A percentile compares a stretch with the other conserved stretches of the same genome.
These are phyloP conservation scores for Colletotrichum sp. DNA, from an alignment of 2,329 filamentous ascomycete genomes.

Conservation along the genomic window DNA sequence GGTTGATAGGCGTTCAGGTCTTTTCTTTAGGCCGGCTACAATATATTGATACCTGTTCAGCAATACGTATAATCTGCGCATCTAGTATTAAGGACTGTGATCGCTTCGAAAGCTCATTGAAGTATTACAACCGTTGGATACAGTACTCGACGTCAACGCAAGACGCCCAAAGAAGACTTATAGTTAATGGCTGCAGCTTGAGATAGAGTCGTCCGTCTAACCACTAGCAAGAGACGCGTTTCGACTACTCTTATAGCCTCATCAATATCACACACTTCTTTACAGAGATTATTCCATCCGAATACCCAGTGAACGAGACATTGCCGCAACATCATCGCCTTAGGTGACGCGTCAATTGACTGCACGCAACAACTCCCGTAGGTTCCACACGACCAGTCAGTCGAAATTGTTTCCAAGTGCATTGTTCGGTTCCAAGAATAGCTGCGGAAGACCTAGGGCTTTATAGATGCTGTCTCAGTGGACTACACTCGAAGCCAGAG, in stretches of 20 bases:
- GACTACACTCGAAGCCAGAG: no score
- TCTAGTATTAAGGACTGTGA: neutral
- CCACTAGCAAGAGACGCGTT: neutral
- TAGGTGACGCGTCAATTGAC: neutral
- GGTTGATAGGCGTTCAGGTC: neutral
- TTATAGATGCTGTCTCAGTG: neutral
- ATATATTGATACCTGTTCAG: neutral
- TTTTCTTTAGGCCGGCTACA: neutral
- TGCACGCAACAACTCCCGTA: neutral
- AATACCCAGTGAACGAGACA: neutral
- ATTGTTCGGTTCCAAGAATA: neutral
- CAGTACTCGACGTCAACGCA: neutral
- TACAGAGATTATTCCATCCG: neutral
- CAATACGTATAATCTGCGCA: neutral
- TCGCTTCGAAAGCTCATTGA: neutral
- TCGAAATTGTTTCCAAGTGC: neutral
- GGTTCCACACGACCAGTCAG: neutral
- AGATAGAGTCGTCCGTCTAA: neutral
- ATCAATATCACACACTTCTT: neutral
- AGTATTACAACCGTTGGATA: fast-evolving
- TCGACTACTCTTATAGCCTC: neutral
- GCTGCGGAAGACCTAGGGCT: neutral
- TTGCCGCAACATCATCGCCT: neutral
- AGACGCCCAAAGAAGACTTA: neutral
- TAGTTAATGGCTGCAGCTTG: neutral